Evolutionary conservation across 371 early-diverging fungal species (phyloP).

Genomic region (Circinella minor): DNA sequence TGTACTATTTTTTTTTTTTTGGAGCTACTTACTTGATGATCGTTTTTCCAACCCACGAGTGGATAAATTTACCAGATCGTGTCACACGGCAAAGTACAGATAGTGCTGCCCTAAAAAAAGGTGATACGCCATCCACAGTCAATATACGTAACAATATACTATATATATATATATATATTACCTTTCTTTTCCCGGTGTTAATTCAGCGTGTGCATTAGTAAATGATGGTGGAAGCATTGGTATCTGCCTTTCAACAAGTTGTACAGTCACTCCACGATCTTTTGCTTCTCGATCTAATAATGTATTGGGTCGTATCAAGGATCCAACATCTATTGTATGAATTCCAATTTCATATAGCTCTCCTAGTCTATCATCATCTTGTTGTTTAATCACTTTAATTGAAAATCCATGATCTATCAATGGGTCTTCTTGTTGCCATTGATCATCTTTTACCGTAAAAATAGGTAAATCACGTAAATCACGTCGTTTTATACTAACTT

Average conservation of each 20-base stretch:
- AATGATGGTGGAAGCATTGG: slow-evolving; percentile 89
- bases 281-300: slow-evolving; percentile 81
- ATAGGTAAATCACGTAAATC: slow-evolving; percentile 23
- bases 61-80: slow-evolving; percentile 53
- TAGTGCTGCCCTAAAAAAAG: slow-evolving; percentile 39
- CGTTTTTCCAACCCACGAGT: slow-evolving; percentile 61
- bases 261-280: slow-evolving; percentile 79
- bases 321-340: slow-evolving; percentile 91
- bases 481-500: slow-evolving; percentile 14
- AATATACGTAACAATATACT: slow-evolving; percentile 10
- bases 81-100: slow-evolving; percentile 74
- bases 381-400: slow-evolving; percentile 13
- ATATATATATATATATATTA: slow-evolving; percentile 25
- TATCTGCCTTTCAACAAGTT: slow-evolving; percentile 76
- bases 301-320: slow-evolving; percentile 71
- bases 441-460: slow-evolving; percentile 24
- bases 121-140: too few relatives aligned
- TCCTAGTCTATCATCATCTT: slow-evolving; percentile 4
- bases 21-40: slow-evolving; percentile 63
- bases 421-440: slow-evolving; percentile 2
- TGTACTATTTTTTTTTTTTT: too few relatives aligned
- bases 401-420: slow-evolving; percentile 31
- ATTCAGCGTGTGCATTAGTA: slow-evolving; percentile 73
- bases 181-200: slow-evolving; percentile 69
- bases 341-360: slow-evolving; percentile 72